These are phyloP conservation scores for Ophiognomonia clavigignenti-juglandacearum DNA, from an alignment of 2,329 filamentous ascomycete genomes.

Conservation along the genomic window DNA sequence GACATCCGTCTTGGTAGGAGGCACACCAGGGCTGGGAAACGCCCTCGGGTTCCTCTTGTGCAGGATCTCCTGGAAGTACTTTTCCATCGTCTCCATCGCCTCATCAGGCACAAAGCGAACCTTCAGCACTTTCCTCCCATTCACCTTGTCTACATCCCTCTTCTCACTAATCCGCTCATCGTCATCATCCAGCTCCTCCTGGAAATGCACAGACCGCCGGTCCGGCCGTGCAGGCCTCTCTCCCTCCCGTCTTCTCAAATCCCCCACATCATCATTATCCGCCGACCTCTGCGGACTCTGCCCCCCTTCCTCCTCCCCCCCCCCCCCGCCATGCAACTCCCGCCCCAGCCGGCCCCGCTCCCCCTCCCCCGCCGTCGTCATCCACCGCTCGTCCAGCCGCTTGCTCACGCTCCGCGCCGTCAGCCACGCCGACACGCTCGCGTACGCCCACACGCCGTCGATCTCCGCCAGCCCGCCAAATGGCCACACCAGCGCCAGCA, in stretches of 20 bases:
- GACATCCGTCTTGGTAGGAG: conserved; percentile 8
- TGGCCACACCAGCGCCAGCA: conserved; percentile 1
- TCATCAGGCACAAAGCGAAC: conserved; percentile 5
- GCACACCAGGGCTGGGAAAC: neutral
- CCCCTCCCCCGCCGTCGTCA: neutral
- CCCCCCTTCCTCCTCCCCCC: neutral
- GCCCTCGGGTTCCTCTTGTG: conserved; percentile 5
- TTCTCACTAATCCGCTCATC: neutral
- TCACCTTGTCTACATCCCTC: neutral
- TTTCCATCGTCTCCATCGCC: conserved; percentile 6
- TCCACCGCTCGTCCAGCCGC: neutral
- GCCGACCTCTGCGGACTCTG: neutral
- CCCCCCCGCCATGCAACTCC: neutral
- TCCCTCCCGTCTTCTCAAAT: neutral
- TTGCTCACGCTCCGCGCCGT: conserved; percentile 1
- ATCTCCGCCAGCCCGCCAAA: conserved; percentile 8
- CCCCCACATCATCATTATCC: neutral
- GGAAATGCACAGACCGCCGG: conserved; percentile 3
- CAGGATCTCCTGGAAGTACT: conserved; percentile 9
- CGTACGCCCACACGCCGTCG: conserved; percentile 9
- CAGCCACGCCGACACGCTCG: neutral
- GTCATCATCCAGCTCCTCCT: neutral
- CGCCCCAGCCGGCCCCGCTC: neutral
- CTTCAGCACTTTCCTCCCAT: neutral
- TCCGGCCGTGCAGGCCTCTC: neutral